Base-by-base conservation (phyloP, 2,329 filamentous ascomycete genomes). In the Mariannaea sp. region DNA sequence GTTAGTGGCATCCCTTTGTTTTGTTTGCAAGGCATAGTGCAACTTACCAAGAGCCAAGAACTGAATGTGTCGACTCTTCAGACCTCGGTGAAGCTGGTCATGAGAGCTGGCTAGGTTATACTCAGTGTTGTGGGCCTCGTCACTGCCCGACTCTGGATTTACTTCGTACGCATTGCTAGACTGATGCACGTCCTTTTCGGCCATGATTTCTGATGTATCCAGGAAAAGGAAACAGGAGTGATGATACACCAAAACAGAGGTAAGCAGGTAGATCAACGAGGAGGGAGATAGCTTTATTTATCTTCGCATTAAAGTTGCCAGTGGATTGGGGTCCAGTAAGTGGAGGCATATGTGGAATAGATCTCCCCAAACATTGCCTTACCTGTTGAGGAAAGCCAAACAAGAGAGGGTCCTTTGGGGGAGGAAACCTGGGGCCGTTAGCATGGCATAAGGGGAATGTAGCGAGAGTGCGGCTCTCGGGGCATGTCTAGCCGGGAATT, bases 51-150 rank as follows among this genome's bases (percentile, higher is more conserved):
- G 72, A 17, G 82, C 82, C 30, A 85, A 71, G 68, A 85, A 83
- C 61, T 85, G 82, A 33, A 85, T 82, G 58, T 85, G 82, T 29
- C 82, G 75, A 62, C 78, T 81, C 71, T 85, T 83, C 49, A 85
- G 74, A 13, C 81, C 81, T 50, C 82, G 76, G 65, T 80, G 69
- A 3, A 84, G 75, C 62, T 83, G 79, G 40, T 75, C 70, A 19
- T 73, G 59, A 33, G 75, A 64, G 12, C 61, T 50, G 13, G 72
- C 69, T 16, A 79, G 71, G 42, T 70, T 68, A 55, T 68, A 70
- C 58, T 75, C 71, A 45, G 63, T 30, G 12, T 41, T 56, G 27
- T 65, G 58, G 49, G 49, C 59, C 7, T 59, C 58, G 27, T 36
- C 59, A 60, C 52, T 20, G 36, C 16, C 35, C 14, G 40, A 60